Conservation (phyloP, 371 early-diverging fungal genomes). For the Homolaphlyctis polyrhiza region DNA sequence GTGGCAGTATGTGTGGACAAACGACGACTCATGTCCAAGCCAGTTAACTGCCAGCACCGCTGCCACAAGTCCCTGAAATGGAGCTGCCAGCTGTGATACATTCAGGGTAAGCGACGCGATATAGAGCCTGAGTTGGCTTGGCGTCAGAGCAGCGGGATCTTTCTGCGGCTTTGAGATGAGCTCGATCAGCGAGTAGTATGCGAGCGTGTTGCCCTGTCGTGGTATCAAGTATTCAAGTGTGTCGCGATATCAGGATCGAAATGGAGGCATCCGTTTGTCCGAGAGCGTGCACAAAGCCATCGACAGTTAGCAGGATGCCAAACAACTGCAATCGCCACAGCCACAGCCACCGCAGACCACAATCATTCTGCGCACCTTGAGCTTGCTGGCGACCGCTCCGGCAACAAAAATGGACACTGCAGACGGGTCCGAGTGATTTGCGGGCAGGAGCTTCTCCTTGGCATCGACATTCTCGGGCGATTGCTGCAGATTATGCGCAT, state of each 20-base stretch:
- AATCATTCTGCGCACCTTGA: background rate
- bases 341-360: background rate
- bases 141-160: background rate
- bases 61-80: slow-evolving; percentile 61
- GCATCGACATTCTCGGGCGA: too few species aligned
- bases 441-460: background rate
- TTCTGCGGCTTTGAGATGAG: slow-evolving; percentile 6
- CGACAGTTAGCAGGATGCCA: too few species aligned
- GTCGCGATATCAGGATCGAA: background rate
- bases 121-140: slow-evolving; percentile 11
- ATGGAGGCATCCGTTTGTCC: too few species aligned
- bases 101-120: slow-evolving; percentile 35
- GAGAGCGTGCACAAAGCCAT: too few species aligned
- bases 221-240: background rate
- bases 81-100: slow-evolving; percentile 50
- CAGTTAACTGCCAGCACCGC: slow-evolving; percentile 68
- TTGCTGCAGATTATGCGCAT: too few species aligned
- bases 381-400: background rate
- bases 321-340: background rate
- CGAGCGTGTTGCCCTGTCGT: background rate
- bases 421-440: background rate
- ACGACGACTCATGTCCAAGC: slow-evolving; percentile 52
- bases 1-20: slow-evolving; percentile 60
- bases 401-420: background rate
- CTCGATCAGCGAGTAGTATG: slow-evolving; percentile 6